Evolutionary conservation across 2,329 filamentous ascomycete genomes (phyloP).

Genomic region (Diplodia mutila): DNA sequence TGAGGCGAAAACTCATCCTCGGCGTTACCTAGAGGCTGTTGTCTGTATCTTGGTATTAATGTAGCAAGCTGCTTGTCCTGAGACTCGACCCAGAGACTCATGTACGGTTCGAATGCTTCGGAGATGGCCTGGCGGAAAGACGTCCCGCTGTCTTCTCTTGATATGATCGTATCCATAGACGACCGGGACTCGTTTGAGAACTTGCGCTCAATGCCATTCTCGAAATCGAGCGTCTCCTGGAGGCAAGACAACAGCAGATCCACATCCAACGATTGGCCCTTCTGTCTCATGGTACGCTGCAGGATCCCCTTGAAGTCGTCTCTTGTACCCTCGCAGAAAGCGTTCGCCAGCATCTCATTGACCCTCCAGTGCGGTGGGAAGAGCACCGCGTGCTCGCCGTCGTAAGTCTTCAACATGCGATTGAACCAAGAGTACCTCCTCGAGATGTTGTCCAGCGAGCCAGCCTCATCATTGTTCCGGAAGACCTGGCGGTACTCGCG

Average conservation of each 20-base stretch:
- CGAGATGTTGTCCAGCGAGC: slow-evolving; percentile 94
- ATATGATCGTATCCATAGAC: slow-evolving; percentile 88
- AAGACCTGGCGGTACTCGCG: slow-evolving; percentile 96
- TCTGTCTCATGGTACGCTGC: slow-evolving; percentile 75
- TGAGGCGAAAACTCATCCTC: slow-evolving; percentile 94
- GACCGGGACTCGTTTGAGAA: slow-evolving; percentile 74
- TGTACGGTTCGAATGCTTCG: slow-evolving; percentile 94
- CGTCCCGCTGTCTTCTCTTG: slow-evolving; percentile 72
- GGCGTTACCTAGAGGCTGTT: slow-evolving; percentile 74
- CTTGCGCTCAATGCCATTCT: slow-evolving; percentile 83
- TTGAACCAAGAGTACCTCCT: slow-evolving; percentile 95
- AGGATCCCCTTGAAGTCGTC: slow-evolving; percentile 95
- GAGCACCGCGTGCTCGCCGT: slow-evolving; percentile 85
- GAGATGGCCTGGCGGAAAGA: slow-evolving; percentile 91
- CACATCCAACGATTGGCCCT: slow-evolving; percentile 79
- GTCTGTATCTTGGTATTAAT: slow-evolving; percentile 86
- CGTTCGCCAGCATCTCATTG: slow-evolving; percentile 83
- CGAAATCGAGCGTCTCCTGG: slow-evolving; percentile 96
- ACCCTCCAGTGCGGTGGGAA: slow-evolving; percentile 90
- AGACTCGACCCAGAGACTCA: slow-evolving; percentile 95
- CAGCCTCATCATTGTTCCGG: slow-evolving; percentile 86
- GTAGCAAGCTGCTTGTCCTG: slow-evolving; percentile 85
- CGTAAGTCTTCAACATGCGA: slow-evolving; percentile 91
- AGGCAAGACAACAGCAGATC: slow-evolving; percentile 85
- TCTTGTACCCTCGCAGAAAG: slow-evolving; percentile 92